Conservation (phyloP, 2,329 filamentous ascomycete species). For the Claviceps capensis region DNA sequence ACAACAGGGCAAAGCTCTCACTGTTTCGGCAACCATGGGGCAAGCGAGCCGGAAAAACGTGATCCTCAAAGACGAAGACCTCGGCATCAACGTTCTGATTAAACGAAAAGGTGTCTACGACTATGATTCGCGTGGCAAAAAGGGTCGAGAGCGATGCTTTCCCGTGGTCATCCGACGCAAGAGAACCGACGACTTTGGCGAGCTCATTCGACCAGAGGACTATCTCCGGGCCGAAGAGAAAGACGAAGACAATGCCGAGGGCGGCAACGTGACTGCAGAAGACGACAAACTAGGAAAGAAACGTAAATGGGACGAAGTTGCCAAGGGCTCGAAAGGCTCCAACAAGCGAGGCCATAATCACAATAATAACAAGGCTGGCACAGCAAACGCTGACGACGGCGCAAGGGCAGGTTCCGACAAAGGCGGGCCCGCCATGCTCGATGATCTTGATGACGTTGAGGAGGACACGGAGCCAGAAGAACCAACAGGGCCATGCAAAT, state of each 20-base stretch:
- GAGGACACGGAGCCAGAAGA: slow-evolving; percentile 41
- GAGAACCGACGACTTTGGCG: slow-evolving; percentile 82
- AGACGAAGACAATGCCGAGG: slow-evolving; percentile 55
- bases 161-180: slow-evolving; percentile 70
- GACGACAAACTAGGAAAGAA: slow-evolving; percentile 73
- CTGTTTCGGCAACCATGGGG: slow-evolving; percentile 72
- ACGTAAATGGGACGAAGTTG: slow-evolving; percentile 73
- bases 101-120: slow-evolving; percentile 86
- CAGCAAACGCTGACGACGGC: slow-evolving; percentile 25
- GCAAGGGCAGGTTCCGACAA: slow-evolving; percentile 23
- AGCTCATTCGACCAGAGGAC: slow-evolving; percentile 85
- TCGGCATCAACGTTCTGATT: slow-evolving; percentile 82
- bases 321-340: slow-evolving; percentile 21
- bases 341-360: slow-evolving; percentile 47
- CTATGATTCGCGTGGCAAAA: slow-evolving; percentile 82
- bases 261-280: slow-evolving; percentile 20
- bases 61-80: slow-evolving; percentile 73
- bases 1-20: slow-evolving; percentile 83
- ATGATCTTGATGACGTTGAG: slow-evolving; percentile 45
- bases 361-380: slow-evolving; percentile 21
- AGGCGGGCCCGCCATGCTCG: slow-evolving; percentile 29
- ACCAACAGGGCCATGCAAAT: slow-evolving; percentile 56
- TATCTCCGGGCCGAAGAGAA: slow-evolving; percentile 87
- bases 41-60: slow-evolving; percentile 78
- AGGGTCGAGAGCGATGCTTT: slow-evolving; percentile 84